Percentiles rank a stretch among this genome's conserved stretches.
Conservation (phyloP, 2,329 filamentous ascomycete genomes). For the Colletotrichum lini region DNA sequence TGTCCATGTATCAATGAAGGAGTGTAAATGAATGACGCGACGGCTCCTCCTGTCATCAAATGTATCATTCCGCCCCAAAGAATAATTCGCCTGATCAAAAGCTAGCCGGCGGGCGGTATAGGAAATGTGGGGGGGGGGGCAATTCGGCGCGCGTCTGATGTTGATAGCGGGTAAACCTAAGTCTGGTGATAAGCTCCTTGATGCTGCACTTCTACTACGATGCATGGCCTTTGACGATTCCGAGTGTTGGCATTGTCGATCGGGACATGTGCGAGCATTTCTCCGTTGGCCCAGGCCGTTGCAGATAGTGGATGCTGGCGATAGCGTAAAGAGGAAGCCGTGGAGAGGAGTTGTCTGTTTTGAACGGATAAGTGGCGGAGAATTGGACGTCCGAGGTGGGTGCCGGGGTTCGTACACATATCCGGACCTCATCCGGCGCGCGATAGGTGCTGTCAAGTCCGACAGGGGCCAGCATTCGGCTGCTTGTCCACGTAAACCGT, state of each 20-base stretch:
- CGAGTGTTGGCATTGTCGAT: neutral
- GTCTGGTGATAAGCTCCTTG: constrained; percentile 1
- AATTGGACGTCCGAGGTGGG: constrained; percentile 4
- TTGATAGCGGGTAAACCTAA: constrained; percentile 42
- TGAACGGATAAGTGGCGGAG: constrained; percentile 4
- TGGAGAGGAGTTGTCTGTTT: neutral
- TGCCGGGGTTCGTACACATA: neutral
- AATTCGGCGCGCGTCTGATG: constrained; percentile 43
- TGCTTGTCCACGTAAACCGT: neutral
- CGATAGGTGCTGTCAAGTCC: neutral
- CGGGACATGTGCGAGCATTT: constrained; percentile 1
- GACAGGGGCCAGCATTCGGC: neutral
- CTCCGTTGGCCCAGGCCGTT: neutral
- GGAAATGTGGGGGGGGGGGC: constrained; percentile 43
- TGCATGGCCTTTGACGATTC: neutral
- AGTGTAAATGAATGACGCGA: neutral
- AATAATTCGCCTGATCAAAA: constrained; percentile 44
- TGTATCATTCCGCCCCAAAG: constrained; percentile 32
- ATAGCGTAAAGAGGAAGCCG: neutral
- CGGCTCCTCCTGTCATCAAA: neutral
- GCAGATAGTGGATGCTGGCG: neutral
- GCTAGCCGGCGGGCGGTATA: constrained; percentile 39
- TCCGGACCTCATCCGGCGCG: neutral
- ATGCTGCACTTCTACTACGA: neutral
- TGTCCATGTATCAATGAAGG: neutral